Evolutionary conservation across 495 filamentous ascomycete genomes (phyloP).

Genomic region (Recurvomyces mirabilis): DNA sequence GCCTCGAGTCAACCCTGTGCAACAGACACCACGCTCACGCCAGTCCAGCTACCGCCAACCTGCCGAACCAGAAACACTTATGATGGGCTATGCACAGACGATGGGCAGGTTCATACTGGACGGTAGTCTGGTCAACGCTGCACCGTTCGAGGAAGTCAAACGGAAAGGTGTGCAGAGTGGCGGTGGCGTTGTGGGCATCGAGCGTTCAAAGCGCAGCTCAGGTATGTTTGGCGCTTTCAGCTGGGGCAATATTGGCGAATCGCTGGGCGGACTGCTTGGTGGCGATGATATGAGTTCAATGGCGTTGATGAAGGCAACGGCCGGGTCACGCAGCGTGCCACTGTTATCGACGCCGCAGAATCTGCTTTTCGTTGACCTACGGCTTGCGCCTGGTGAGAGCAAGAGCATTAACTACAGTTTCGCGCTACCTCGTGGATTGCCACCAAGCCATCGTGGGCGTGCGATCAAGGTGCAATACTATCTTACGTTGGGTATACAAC

Average conservation of each 20-base stretch:
- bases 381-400: conserved; percentile 79
- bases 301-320: conserved; percentile 81
- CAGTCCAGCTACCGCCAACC: background rate
- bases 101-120: conserved; percentile 84
- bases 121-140: conserved; percentile 79
- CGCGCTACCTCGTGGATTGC: conserved; percentile 71
- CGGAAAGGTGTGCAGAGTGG: conserved; percentile 78
- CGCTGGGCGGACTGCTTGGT: conserved; percentile 74
- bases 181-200: conserved; percentile 69
- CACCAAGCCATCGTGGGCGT: conserved; percentile 81
- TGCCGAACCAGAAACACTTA: conserved; percentile 55
- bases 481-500: conserved; percentile 82
- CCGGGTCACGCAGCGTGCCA: conserved; percentile 69
- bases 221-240: conserved; percentile 76
- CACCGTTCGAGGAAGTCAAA: conserved; percentile 90
- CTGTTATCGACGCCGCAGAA: conserved; percentile 92
- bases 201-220: conserved; percentile 61
- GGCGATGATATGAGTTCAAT: conserved; percentile 80
- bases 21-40: conserved; percentile 31
- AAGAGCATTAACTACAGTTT: conserved; percentile 78
- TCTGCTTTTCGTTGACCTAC: conserved; percentile 87
- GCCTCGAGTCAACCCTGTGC: conserved; percentile 43
- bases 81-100: conserved; percentile 98
- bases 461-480: conserved; percentile 91
- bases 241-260: conserved; percentile 82